Base-by-base conservation (phyloP, 2,329 filamentous ascomycete species). In the Daldinia sp. region DNA sequence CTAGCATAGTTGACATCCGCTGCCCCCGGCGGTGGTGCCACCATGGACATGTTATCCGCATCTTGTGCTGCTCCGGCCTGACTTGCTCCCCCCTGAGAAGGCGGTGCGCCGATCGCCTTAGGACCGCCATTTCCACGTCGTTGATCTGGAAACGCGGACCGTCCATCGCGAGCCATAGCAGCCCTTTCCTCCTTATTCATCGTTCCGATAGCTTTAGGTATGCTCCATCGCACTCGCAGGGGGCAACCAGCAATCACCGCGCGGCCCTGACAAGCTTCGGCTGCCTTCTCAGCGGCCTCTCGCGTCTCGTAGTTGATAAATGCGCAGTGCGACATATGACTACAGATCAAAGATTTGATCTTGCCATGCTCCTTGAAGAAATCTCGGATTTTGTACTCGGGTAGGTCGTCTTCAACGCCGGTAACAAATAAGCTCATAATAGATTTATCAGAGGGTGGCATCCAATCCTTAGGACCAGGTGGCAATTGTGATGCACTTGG, bases 341-440 rank as follows among this genome's bases (percentile, higher is more conserved):
- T 98, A 81, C 96, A 98, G 41, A 99, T 91, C 15, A 99, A 83
- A 28, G 94, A 98, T 75, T 96, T 93, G 67, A 99, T 90, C 77
- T 95, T 93, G 70, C 96, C 96, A 75, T 94, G 94, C 18, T 88
- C 88, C 68, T 93, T 89, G 83, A 99, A 99, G 80, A 97, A 96
- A 2, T 93, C 91, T 54, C 96, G 92, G 28, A 99, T 85, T 75
- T 94, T 94, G 81, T 94, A 90, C 80, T 99, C 96, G 1, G 95
- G 94, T 6, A 99, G 85, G 76, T 99, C 96, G 78, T 99, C 96
- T 80, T 99, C 96, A 1, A 99, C 90, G 7, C 96, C 97, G 0
- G 95, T 98, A 33, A 98, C 87, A 77, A 99, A 99, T 0, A 99
- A 87, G 0, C 95, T 98, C 75, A 93, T 97, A 78, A 99, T 92